Conservation (phyloP, 371 early-diverging fungal genomes). For the Mortierella sp. region DNA sequence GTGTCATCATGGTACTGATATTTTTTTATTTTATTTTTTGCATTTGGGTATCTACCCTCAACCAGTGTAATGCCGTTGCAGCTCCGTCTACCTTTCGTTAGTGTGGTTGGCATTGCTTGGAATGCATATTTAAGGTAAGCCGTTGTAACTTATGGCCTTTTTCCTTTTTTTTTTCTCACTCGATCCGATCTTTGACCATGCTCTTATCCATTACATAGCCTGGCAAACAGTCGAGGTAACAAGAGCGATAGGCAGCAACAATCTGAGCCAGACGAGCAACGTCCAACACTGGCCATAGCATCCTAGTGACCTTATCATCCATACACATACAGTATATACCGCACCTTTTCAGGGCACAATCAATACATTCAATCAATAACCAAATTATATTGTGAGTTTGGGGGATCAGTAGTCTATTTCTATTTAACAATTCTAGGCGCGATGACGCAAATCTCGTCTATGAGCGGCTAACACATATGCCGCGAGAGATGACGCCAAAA, state of each 20-base stretch:
- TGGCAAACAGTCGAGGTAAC: not conserved
- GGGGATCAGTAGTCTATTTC: too few species aligned
- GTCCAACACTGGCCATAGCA: not conserved
- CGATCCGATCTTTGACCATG: not conserved
- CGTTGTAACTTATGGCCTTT: not conserved
- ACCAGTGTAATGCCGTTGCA: conserved; percentile 72
- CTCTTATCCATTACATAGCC: not conserved
- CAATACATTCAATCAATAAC: too few species aligned
- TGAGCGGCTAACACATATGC: conserved; percentile 9
- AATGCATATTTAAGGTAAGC: conserved; percentile 77
- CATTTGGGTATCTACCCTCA: not conserved
- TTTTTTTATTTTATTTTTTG: too few species aligned
- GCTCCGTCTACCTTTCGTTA: conserved; percentile 82
- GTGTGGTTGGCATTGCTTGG: conserved; percentile 84
- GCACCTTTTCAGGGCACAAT: too few species aligned
- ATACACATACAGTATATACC: too few species aligned
- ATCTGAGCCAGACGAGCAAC: not conserved
- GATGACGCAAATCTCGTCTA: conserved; percentile 7
- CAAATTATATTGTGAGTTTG: too few species aligned
- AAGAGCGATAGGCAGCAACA: not conserved
- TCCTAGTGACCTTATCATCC: not conserved
- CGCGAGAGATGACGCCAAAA: not conserved
- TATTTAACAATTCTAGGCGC: not conserved
- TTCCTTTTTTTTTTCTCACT: not conserved
- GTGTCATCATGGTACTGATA: not conserved